Percentiles rank a stretch among this genome's conserved stretches.
phyloP scores from a whole-genome alignment of 768 basidiomycete genomes.

The Tephrocybe sp. region DNA sequence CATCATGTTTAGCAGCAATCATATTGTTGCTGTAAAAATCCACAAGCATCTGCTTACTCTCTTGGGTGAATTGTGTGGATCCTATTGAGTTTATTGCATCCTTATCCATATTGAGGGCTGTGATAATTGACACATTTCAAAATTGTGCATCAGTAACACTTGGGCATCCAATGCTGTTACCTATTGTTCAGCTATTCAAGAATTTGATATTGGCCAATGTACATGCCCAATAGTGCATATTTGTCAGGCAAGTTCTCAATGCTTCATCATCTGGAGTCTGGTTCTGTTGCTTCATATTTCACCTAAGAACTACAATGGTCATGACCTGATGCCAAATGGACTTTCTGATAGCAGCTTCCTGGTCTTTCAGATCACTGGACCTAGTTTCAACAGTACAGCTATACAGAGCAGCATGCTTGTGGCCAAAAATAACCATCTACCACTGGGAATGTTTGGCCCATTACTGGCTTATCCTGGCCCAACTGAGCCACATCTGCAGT shows the following conservation, averaged over 20 bases:
- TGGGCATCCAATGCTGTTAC: constrained; percentile 1
- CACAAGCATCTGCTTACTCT: constrained; percentile 23
- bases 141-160: constrained; percentile 16
- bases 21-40: constrained; percentile 18
- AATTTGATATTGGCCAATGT: constrained; percentile 36
- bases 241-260: constrained; percentile 29
- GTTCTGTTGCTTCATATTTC: constrained; percentile 34
- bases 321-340: constrained; percentile 29
- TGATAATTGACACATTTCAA: constrained; percentile 36
- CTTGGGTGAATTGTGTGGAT: constrained; percentile 28
- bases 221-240: constrained; percentile 41
- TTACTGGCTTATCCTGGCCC: not conserved
- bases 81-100: constrained; percentile 38
- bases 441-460: not conserved
- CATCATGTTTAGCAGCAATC: constrained; percentile 7
- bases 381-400: constrained; percentile 14
- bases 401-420: constrained; percentile 22
- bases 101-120: constrained; percentile 34
- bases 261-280: constrained; percentile 21
- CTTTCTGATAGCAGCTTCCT: constrained; percentile 24
- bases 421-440: constrained; percentile 11
- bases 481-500: constrained; percentile 24
- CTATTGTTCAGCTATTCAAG: constrained; percentile 24
- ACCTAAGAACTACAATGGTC: constrained; percentile 23
- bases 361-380: not conserved